Conservation (phyloP, 2,329 filamentous ascomycete genomes). For the Cercospora sesami region DNA sequence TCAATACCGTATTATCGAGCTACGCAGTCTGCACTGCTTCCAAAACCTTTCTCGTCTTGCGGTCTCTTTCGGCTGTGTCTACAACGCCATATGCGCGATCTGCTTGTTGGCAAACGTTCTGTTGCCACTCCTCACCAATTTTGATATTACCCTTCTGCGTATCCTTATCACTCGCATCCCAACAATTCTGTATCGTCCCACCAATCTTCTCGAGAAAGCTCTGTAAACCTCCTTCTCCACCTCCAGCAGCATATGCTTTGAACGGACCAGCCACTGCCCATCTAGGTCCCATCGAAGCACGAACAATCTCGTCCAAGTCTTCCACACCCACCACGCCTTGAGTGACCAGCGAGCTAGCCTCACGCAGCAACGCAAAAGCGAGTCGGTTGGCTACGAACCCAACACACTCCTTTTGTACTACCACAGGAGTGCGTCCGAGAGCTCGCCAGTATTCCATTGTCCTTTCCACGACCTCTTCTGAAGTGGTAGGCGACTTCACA, state of each 20-base stretch:
- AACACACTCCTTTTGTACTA: conserved; percentile 53
- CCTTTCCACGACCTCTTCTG: conserved; percentile 39
- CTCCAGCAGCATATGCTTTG: conserved; percentile 60
- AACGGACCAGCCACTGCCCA: conserved; percentile 60
- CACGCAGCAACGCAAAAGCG: conserved; percentile 57
- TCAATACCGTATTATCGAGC: neutral
- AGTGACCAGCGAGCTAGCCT: conserved; percentile 57
- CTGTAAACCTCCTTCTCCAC: conserved; percentile 54
- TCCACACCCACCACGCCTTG: conserved; percentile 54
- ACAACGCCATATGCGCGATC: conserved; percentile 51
- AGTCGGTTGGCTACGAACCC: conserved; percentile 62
- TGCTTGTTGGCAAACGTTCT: conserved; percentile 48
- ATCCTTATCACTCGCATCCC: conserved; percentile 51
- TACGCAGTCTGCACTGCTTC: conserved; percentile 36
- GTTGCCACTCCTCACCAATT: conserved; percentile 50
- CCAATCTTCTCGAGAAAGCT: conserved; percentile 59
- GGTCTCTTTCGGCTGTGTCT: conserved; percentile 45
- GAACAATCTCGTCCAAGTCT: conserved; percentile 57
- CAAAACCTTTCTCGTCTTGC: conserved; percentile 45
- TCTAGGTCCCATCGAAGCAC: conserved; percentile 54
- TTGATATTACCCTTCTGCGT: conserved; percentile 35
- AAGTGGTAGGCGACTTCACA: conserved; percentile 36
- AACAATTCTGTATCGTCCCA: conserved; percentile 56
- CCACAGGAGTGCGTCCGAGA: conserved; percentile 49
- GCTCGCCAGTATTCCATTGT: conserved; percentile 51